phyloP scores from a whole-genome alignment of 768 basidiomycete species.

The Dacryopinax primogenitus region DNA sequence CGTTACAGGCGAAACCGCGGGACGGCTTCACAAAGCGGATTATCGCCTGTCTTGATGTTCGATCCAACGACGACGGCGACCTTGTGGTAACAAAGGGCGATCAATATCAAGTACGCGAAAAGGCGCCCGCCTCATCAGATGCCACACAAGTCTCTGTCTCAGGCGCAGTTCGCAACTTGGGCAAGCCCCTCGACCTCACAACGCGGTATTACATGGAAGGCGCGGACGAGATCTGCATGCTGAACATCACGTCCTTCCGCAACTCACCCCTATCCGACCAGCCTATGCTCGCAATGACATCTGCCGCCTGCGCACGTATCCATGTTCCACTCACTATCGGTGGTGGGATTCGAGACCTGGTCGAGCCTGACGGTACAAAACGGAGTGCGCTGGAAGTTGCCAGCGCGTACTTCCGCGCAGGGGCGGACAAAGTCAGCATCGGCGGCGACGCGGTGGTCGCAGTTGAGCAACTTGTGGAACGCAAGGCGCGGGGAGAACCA shows the following conservation, averaged over 20 bases:
- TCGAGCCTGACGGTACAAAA: conserved; percentile 87
- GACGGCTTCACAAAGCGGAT: conserved; percentile 84
- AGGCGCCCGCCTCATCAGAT: conserved; percentile 26
- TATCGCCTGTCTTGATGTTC: conserved; percentile 94
- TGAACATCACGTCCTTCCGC: conserved; percentile 99
- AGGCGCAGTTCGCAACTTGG: conserved; percentile 81
- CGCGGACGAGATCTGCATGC: conserved; percentile 91
- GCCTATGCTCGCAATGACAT: conserved; percentile 94
- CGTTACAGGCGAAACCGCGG: conserved; percentile 17
- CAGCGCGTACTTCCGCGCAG: conserved; percentile 88
- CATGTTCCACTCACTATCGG: conserved; percentile 98
- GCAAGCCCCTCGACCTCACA: conserved; percentile 89
- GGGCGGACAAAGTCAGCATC: conserved; percentile 97
- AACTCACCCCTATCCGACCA: conserved; percentile 90
- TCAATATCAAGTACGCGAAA: conserved; percentile 96
- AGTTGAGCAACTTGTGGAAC: conserved; percentile 57
- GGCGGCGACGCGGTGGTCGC: conserved; percentile 92
- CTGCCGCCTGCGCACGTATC: conserved; percentile 72
- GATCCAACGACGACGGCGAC: conserved; percentile 89
- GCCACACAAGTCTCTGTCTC: conserved; percentile 14
- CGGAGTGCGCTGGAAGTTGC: conserved; percentile 88
- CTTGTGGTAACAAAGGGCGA: conserved; percentile 99
- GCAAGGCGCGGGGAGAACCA: conserved; percentile 34
- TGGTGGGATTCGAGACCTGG: conserved; percentile 90
- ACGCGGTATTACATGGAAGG: conserved; percentile 73